Conservation (phyloP, 768 basidiomycete species). For the Russula olivacea region DNA sequence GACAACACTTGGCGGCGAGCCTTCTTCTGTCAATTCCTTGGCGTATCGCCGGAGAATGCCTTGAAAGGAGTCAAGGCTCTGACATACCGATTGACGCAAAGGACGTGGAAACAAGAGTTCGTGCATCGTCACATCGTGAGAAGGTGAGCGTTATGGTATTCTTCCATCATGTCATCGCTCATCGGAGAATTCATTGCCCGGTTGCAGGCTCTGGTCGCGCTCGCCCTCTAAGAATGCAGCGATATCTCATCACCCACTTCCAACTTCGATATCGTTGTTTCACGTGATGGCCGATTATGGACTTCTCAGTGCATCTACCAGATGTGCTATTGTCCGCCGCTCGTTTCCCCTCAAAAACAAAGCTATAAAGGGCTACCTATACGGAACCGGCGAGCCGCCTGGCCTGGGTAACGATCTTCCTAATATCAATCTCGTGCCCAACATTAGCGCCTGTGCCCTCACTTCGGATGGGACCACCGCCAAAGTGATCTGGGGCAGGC, state of each 20-base stretch:
- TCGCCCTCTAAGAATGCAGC: constrained; percentile 55
- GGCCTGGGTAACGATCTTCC: constrained; percentile 66
- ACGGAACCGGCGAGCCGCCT: constrained; percentile 52
- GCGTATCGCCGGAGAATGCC: constrained; percentile 58
- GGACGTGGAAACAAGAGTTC: constrained; percentile 67
- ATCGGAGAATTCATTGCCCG: constrained; percentile 2
- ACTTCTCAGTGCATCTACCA: constrained; percentile 56
- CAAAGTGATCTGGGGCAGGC: constrained; percentile 68
- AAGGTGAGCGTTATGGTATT: constrained; percentile 38
- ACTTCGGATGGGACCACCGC: constrained; percentile 60
- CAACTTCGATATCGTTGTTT: constrained; percentile 50
- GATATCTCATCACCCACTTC: constrained; percentile 58
- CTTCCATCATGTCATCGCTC: not conserved
- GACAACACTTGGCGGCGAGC: constrained; percentile 79
- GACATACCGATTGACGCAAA: constrained; percentile 51
- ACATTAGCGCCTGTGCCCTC: constrained; percentile 54
- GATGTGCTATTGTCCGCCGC: constrained; percentile 67
- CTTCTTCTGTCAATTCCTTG: constrained; percentile 61
- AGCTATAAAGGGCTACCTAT: constrained; percentile 62
- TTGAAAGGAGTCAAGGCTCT: constrained; percentile 38
- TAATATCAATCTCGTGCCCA: constrained; percentile 66
- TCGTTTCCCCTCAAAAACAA: constrained; percentile 67
- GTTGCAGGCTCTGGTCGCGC: constrained; percentile 59
- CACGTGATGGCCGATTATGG: constrained; percentile 53
- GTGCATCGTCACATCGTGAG: constrained; percentile 49